Evolutionary conservation across 441 rosid genomes (phyloP).

Genomic region (Pelargonium australe): DNA sequence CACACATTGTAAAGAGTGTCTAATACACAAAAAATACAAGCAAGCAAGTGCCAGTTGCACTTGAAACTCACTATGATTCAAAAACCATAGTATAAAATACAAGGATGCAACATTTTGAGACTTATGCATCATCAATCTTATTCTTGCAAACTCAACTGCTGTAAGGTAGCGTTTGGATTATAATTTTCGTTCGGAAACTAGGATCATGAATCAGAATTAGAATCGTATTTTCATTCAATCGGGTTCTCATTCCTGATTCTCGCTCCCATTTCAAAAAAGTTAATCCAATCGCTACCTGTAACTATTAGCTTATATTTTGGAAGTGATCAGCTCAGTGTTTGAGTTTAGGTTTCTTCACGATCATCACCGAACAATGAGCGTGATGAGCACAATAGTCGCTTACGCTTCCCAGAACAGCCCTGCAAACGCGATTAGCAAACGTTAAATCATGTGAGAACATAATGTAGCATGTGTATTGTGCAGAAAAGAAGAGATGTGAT

Average conservation of each 20-base stretch:
- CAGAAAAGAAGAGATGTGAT: too few relatives aligned
- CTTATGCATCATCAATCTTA: neutral
- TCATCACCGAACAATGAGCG: conserved; percentile 85
- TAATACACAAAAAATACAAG: neutral
- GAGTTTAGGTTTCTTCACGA: conserved; percentile 64
- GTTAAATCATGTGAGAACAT: neutral
- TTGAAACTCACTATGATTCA: neutral
- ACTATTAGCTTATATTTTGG: too few relatives aligned
- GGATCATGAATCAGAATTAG: too few relatives aligned
- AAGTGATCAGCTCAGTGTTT: neutral
- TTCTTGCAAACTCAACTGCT: neutral
- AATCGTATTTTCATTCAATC: too few relatives aligned
- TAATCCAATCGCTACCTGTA: too few relatives aligned
- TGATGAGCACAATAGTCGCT: conserved; percentile 84
- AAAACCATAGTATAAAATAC: neutral
- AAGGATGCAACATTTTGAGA: neutral
- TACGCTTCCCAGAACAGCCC: conserved; percentile 92
- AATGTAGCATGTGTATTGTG: too few relatives aligned
- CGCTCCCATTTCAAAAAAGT: too few relatives aligned
- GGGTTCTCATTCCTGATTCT: too few relatives aligned
- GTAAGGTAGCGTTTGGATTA: too few relatives aligned
- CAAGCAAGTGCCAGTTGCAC: too few relatives aligned
- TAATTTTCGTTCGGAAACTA: too few relatives aligned
- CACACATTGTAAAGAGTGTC: neutral
- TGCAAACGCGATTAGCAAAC: conserved; percentile 19